Base-by-base conservation (phyloP, 1,139 yeast species). In the Zygosaccharomyces sapae region DNA sequence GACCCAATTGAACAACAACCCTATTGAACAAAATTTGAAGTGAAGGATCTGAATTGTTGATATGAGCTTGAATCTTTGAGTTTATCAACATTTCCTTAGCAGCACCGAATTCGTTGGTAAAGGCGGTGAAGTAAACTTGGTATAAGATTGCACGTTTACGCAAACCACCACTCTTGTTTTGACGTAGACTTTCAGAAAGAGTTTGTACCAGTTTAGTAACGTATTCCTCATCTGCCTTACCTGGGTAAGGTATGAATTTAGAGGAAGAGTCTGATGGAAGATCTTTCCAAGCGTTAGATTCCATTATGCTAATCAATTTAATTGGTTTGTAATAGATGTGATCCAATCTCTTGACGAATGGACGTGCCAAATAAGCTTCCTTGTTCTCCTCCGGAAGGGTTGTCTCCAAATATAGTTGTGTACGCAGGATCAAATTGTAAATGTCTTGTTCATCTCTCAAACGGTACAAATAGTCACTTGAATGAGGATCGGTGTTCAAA, bases 21-120 rank as follows among this genome's bases (percentile, higher is more conserved):
- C 99, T 80, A 75, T 94, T 94, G 76, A 88, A 94, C 62, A 88
- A 77, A 49, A 92, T 90, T 75, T 92, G 98, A 58, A 92, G 73
- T 39, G 83, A 73, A 34, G 95, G 81, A 61, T 92, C 97, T 41
- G 95, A 84, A 44, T 81, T 77, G 69, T 87, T 88, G 61, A 92
- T 87, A 41, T 85, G 76, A 38, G 85, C 75, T 71, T 87, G 95
- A 61, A 90, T 74, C 67, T 88, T 94, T 16, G 96, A 86, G 72
- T 80, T 76, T 61, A 90, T 77, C 69, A 92, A 77, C 79, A 90
- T 80, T 56, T 88, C 95, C 67, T 94, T 83, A 38, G 98, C 97
- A 65, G 79, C 77, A 67, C 75, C 73, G 72, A 86, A 92, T 62
- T 84, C 77, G 70, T 86, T 84, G 69, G 87, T 87, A 61, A 89